Conservation (phyloP, 108 stramenopile genomes). For the Pseudonitzschia multiseries region DNA sequence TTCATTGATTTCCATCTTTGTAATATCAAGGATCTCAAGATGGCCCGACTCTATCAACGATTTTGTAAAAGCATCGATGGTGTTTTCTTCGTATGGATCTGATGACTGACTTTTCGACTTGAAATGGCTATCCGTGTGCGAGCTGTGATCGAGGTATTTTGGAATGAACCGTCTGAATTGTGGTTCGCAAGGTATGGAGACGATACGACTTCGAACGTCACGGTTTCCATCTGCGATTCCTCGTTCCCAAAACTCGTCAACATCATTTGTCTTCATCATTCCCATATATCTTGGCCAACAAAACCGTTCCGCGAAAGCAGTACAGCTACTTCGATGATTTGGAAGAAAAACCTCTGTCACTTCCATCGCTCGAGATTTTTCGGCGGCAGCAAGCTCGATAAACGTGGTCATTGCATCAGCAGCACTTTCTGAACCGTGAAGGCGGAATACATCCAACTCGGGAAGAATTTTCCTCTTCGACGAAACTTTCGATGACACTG, state of each 20-base stretch:
- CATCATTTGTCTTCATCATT: conserved; percentile 21
- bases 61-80: conserved; percentile 53
- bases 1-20: conserved; percentile 72
- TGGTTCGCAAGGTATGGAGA: conserved; percentile 70
- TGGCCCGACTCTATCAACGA: conserved; percentile 51
- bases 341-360: conserved; percentile 60
- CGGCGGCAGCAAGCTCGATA: conserved; percentile 69
- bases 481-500: conserved; percentile 9
- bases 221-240: conserved; percentile 78
- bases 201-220: conserved; percentile 71
- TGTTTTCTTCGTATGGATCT: not conserved
- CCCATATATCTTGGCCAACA: conserved; percentile 82
- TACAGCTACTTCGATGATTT: conserved; percentile 56
- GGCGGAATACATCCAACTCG: conserved; percentile 3
- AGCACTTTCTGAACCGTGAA: conserved; percentile 48
- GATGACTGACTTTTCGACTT: not conserved
- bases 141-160: conserved; percentile 76
- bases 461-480: not conserved
- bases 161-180: conserved; percentile 84
- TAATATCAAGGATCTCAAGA: conserved; percentile 84
- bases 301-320: conserved; percentile 62
- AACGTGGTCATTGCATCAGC: conserved; percentile 86
- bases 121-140: conserved; percentile 16
- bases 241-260: conserved; percentile 71
- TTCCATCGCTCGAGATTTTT: conserved; percentile 61